Evolutionary conservation across 2,329 filamentous ascomycete species (phyloP), one percentile per base, ranked within the genome.

Genomic region (Ascochyta rabiei): DNA sequence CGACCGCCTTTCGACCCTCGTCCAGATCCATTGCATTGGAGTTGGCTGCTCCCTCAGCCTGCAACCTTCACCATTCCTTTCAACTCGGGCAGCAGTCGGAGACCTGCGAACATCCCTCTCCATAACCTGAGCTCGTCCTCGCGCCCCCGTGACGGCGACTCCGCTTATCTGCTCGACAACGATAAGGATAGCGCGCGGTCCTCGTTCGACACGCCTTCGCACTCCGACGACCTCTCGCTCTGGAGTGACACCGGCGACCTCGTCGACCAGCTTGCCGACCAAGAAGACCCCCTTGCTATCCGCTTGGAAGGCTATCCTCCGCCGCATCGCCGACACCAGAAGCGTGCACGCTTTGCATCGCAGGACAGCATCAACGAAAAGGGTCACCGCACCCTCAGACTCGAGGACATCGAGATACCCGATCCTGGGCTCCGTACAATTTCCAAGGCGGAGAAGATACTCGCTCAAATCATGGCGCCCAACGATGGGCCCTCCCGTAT

Each of bases 241-340:
- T 97, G 91, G 92, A 93, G 90, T 72, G 92, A 97, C 76, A 96
- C 93, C 39, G 93, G 92, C 71, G 95, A 98, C 77, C 86, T 98
- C 69, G 91, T 91, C 70, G 93, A 97, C 80, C 93, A 96, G 82
- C 83, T 93, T 67, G 89, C 86, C 69, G 88, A 90, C 80, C 86
- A 87, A 70, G 86, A 93, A 77, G 91, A 96, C 75, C 90, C 91
- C 56, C 82, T 96, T 64, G 87, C 85, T 66, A 84, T 86, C 66
- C 87, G 85, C 68, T 81, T 93, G 56, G 86, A 90, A 74, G 84
- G 77, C 68, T 83, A 86, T 66, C 79, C 83, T 50, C 80, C 87
- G n/a, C 63, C 62, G 41, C 61, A 71, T 69, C 75, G 67, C 57
- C 57, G 72, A 47, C 76, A 81, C 53, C 81, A 81, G 63, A 91